A percentile compares a stretch with the other conserved stretches of the same genome.
Evolutionary conservation across 2,329 filamentous ascomycete genomes (phyloP).

Genomic region (Verticillium albo-atrum): DNA sequence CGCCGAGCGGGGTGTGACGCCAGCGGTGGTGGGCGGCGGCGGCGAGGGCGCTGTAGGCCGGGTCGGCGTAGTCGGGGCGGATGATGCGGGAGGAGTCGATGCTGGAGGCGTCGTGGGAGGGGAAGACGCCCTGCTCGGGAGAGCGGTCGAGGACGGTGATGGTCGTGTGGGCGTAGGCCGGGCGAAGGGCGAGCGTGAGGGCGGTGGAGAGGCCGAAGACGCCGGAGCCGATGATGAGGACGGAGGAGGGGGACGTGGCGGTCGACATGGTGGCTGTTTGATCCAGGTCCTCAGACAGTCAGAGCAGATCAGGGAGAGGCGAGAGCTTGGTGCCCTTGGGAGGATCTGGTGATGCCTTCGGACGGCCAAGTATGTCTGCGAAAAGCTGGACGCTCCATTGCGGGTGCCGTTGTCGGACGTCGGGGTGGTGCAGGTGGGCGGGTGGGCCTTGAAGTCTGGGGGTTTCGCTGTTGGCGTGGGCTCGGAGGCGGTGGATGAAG

Average conservation of each 20-base stretch:
- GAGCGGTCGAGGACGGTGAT: conserved; percentile 59
- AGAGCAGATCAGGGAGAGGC: not conserved
- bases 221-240: conserved; percentile 67
- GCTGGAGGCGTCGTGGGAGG: conserved; percentile 54
- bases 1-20: conserved; percentile 59
- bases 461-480: not conserved
- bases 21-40: conserved; percentile 64
- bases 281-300: too few species aligned
- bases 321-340: not conserved
- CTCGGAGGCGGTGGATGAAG: not conserved
- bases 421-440: not conserved
- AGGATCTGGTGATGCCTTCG: not conserved
- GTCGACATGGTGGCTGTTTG: not conserved
- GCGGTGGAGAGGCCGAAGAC: conserved; percentile 61
- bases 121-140: conserved; percentile 45
- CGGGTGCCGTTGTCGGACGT: not conserved
- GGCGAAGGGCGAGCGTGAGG: conserved; percentile 61
- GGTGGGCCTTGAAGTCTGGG: not conserved
- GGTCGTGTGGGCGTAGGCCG: conserved; percentile 44
- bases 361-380: not conserved
- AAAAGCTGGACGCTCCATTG: not conserved
- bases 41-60: conserved; percentile 71
- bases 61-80: conserved; percentile 74
- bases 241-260: conserved; percentile 33
- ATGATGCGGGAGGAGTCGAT: conserved; percentile 62